Evolutionary conservation across 257 asterid genomes (phyloP).

Genomic region (Scutellaria barbata): DNA sequence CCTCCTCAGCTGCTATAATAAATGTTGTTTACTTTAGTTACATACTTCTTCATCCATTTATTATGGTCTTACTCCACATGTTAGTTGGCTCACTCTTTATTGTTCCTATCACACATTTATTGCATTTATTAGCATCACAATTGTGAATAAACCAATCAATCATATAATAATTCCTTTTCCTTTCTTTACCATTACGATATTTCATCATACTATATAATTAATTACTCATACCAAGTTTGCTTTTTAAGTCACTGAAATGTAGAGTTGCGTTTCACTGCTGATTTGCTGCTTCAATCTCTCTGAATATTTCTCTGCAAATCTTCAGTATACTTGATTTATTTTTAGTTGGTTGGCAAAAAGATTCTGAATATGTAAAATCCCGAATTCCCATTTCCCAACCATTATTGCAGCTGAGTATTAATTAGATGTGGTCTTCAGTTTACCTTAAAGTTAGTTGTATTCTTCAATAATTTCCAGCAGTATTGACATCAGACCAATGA

Average conservation of each 20-base stretch:
- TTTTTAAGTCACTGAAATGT: slow-evolving; percentile 17
- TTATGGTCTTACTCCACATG: slow-evolving; percentile 35
- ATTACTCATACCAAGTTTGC: slow-evolving; percentile 4
- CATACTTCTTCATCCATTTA: slow-evolving; percentile 14
- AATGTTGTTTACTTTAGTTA: slow-evolving; percentile 38
- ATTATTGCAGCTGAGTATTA: slow-evolving; percentile 44
- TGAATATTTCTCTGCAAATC: slow-evolving; percentile 11
- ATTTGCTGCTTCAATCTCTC: not conserved
- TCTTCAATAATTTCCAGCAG: slow-evolving; percentile 41
- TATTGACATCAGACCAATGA: slow-evolving; percentile 26
- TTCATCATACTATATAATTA: slow-evolving; percentile 21
- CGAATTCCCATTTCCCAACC: slow-evolving; percentile 36
- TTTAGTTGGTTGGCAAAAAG: slow-evolving; percentile 25
- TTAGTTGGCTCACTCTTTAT: slow-evolving; percentile 43
- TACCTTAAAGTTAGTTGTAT: slow-evolving; percentile 22
- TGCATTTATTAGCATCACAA: slow-evolving; percentile 23
- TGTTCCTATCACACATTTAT: slow-evolving; percentile 42
- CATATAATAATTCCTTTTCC: not conserved
- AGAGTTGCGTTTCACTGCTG: not conserved
- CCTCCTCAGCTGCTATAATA: slow-evolving; percentile 37
- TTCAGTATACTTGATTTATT: slow-evolving; percentile 21
- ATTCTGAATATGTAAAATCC: slow-evolving; percentile 28
- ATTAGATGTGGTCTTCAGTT: slow-evolving; percentile 31
- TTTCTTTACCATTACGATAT: not conserved
- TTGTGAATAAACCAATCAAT: not conserved